Conservation (phyloP, 78 protist genomes). For the Capsaspora owczarzaki region DNA sequence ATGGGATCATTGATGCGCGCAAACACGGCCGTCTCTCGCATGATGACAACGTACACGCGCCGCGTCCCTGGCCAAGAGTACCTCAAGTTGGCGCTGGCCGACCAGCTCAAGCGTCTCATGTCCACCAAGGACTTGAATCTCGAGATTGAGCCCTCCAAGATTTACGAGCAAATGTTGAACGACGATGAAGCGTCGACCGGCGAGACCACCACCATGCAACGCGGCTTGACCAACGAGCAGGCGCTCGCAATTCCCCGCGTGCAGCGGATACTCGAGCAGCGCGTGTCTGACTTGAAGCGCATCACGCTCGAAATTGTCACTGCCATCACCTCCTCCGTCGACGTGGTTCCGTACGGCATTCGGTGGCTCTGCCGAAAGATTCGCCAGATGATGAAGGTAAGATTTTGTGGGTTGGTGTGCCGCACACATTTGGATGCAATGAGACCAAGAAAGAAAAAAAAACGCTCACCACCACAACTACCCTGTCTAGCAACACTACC, state of each 20-base stretch:
- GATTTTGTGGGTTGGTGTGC: background rate
- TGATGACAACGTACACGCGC: constrained; percentile 69
- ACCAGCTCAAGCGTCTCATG: background rate
- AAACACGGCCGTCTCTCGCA: constrained; percentile 64
- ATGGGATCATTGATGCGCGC: constrained; percentile 33
- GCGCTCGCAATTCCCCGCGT: background rate
- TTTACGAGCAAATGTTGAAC: constrained; percentile 9
- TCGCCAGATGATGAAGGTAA: constrained; percentile 23
- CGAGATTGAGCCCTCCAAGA: constrained; percentile 16
- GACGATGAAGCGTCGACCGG: constrained; percentile 7
- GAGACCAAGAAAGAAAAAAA: too few relatives aligned
- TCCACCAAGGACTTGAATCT: background rate
- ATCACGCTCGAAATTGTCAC: too few relatives aligned
- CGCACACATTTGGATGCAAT: too few relatives aligned
- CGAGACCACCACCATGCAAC: background rate
- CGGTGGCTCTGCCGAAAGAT: constrained; percentile 70
- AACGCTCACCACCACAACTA: too few relatives aligned
- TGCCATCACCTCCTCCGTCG: constrained; percentile 20
- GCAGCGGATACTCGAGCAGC: background rate
- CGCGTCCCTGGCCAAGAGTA: constrained; percentile 56
- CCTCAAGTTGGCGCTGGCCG: constrained; percentile 1
- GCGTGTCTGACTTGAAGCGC: too few relatives aligned
- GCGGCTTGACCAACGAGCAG: background rate
- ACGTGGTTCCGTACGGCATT: constrained; percentile 60
- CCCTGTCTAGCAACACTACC: constrained; percentile 24